A percentile compares a stretch with the other conserved stretches of the same genome.
Conservation (phyloP, 176 grass and related monocot species). For the Elaeis guineensis region DNA sequence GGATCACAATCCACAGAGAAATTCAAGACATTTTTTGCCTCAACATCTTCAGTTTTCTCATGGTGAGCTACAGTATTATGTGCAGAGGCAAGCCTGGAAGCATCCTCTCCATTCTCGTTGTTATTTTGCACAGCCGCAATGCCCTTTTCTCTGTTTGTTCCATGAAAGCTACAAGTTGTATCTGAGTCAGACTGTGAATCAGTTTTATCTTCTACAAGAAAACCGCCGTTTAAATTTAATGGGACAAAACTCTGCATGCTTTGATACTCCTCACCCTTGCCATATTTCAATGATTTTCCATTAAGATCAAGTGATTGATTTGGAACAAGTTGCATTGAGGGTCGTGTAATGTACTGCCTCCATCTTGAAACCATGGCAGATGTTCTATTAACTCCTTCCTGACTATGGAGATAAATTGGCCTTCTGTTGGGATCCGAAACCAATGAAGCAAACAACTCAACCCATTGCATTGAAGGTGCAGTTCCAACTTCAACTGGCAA, state of each 20-base stretch:
- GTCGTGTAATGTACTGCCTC: slow-evolving; percentile 69
- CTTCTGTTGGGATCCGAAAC: slow-evolving; percentile 50
- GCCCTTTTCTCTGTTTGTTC: slow-evolving; percentile 14
- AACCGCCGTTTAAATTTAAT: slow-evolving; percentile 9
- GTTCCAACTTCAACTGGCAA: slow-evolving; percentile 81
- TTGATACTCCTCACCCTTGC: slow-evolving; percentile 18
- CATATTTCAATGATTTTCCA: slow-evolving; percentile 39
- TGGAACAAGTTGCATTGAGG: slow-evolving; percentile 35
- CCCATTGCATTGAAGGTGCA: slow-evolving; percentile 63
- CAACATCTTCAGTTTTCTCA: slow-evolving; percentile 18
- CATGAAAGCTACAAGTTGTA: slow-evolving; percentile 6
- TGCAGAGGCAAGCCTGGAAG: slow-evolving; percentile 10
- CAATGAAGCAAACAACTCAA: slow-evolving; percentile 61
- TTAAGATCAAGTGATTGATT: slow-evolving; percentile 29
- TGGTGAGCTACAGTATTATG: slow-evolving; percentile 17
- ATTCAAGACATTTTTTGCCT: slow-evolving; percentile 31
- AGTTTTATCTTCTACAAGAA: slow-evolving; percentile 28
- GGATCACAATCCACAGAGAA: slow-evolving; percentile 47
- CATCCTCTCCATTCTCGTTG: slow-evolving; percentile 33
- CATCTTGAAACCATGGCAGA: slow-evolving; percentile 98
- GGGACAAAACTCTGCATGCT: slow-evolving; percentile 5
- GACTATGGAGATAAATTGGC: slow-evolving; percentile 87
- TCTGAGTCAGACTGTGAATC: slow-evolving; percentile 19
- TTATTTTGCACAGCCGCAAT: slow-evolving; percentile 31
- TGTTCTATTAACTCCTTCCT: slow-evolving; percentile 75